phyloP scores from a whole-genome alignment of 306 rosid species.

The Glycine latifolia region DNA sequence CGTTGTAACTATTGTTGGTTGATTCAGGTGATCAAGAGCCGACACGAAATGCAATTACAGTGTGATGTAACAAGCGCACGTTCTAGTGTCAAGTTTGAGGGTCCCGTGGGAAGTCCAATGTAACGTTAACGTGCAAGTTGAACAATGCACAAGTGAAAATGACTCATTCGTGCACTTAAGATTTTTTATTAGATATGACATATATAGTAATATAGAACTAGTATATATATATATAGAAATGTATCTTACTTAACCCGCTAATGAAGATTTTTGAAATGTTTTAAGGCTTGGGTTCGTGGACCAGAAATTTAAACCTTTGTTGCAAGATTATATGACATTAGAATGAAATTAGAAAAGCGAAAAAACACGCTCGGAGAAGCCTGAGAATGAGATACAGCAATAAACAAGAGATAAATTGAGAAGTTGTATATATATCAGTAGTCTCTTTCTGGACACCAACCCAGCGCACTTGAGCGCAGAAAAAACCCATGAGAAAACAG shows the following conservation, averaged over 20 bases:
- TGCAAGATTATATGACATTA: neutral
- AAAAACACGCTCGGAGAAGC: neutral
- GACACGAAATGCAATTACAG: neutral
- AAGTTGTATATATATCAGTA: neutral
- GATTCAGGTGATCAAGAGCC: neutral
- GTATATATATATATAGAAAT: no score
- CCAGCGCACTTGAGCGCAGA: constrained; percentile 37
- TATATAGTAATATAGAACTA: no score
- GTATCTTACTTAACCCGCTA: neutral
- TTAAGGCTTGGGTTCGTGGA: neutral
- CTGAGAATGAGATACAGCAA: neutral
- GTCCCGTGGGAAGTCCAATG: neutral
- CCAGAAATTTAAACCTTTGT: neutral
- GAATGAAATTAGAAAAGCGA: neutral
- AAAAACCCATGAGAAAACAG: no score
- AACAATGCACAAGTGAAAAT: neutral
- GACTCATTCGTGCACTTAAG: neutral
- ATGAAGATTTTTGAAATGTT: neutral
- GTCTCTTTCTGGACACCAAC: constrained; percentile 44
- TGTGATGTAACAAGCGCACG: constrained; percentile 16
- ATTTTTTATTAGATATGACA: neutral
- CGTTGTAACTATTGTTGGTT: no score
- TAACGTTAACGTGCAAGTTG: neutral
- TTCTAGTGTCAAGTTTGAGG: neutral
- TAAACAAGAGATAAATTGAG: neutral